A percentile compares a stretch with the other conserved stretches of the same genome.
These are phyloP conservation scores for Brassica cretica DNA, from an alignment of 345 rosid species.

Conservation along the genomic window DNA sequence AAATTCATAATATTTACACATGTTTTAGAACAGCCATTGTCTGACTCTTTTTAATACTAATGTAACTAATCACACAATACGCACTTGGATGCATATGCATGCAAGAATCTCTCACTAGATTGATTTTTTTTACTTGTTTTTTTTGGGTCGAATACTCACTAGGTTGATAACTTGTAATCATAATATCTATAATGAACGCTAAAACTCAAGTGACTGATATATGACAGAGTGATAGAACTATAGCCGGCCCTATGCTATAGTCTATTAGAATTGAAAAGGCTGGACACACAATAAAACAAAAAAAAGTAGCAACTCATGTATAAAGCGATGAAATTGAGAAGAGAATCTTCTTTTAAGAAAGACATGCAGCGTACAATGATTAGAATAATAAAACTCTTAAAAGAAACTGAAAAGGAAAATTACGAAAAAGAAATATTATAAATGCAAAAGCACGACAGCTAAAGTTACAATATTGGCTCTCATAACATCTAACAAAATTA, in stretches of 20 bases:
- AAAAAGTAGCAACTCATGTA: slow-evolving; percentile 43
- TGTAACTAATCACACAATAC: neutral
- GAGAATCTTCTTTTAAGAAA: slow-evolving; percentile 74
- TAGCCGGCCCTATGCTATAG: slow-evolving; percentile 14
- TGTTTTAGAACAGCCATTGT: neutral
- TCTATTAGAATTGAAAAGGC: slow-evolving; percentile 35
- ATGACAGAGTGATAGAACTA: neutral
- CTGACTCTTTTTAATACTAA: neutral
- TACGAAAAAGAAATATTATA: slow-evolving; percentile 22
- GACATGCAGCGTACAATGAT: slow-evolving; percentile 63
- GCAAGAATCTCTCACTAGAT: neutral
- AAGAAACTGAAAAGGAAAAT: slow-evolving; percentile 29
- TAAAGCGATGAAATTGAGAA: slow-evolving; percentile 43
- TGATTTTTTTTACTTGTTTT: neutral
- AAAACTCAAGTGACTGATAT: neutral
- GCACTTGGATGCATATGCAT: slow-evolving; percentile 16
- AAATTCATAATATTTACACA: neutral
- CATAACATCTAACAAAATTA: slow-evolving; percentile 45
- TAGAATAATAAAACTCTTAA: slow-evolving; percentile 41
- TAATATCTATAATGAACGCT: neutral
- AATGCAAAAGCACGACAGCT: slow-evolving; percentile 43
- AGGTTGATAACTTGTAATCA: neutral
- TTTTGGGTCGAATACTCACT: neutral
- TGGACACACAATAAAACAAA: slow-evolving; percentile 23
- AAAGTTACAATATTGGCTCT: slow-evolving; percentile 42